Evolutionary conservation across 176 grass and related monocot species (phyloP).

Genomic region (Phoenix roebelenii): DNA sequence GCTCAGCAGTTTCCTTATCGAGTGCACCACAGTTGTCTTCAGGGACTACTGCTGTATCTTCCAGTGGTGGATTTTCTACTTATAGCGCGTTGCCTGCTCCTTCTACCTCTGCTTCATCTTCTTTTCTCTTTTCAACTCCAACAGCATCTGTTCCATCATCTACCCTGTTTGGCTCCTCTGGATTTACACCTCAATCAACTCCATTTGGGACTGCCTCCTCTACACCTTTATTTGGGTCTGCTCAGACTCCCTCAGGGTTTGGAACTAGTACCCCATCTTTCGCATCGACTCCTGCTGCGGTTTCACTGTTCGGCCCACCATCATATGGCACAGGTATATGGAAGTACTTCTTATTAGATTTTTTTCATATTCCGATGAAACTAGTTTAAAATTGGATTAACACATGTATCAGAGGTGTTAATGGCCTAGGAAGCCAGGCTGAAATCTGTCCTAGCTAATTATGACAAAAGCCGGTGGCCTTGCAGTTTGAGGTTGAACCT

Average conservation of each 20-base stretch:
- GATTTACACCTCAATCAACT: constrained; percentile 46
- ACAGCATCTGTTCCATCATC: constrained; percentile 47
- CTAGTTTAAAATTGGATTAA: too few relatives aligned
- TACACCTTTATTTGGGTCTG: constrained; percentile 46
- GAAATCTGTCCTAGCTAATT: too few relatives aligned
- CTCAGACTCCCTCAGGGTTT: constrained; percentile 63
- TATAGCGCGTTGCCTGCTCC: constrained; percentile 48
- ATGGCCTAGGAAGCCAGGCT: too few relatives aligned
- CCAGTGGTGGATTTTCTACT: constrained; percentile 33
- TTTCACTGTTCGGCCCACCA: constrained; percentile 65
- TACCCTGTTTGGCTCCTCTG: constrained; percentile 52
- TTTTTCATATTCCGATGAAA: too few relatives aligned
- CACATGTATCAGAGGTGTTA: too few relatives aligned
- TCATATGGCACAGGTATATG: constrained; percentile 38
- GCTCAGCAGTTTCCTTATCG: constrained; percentile 10
- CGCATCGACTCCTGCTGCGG: constrained; percentile 33
- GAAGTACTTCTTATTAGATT: too few relatives aligned
- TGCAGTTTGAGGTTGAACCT: not conserved
- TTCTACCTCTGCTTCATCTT: constrained; percentile 33
- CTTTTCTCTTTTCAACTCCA: constrained; percentile 66
- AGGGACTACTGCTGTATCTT: constrained; percentile 25
- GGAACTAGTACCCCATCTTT: constrained; percentile 37
- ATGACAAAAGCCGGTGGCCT: too few relatives aligned
- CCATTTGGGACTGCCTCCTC: constrained; percentile 72
- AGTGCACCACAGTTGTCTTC: constrained; percentile 36